These are phyloP conservation scores for Tremella fuciformis DNA, from an alignment of 768 basidiomycete species.

Conservation along the genomic window DNA sequence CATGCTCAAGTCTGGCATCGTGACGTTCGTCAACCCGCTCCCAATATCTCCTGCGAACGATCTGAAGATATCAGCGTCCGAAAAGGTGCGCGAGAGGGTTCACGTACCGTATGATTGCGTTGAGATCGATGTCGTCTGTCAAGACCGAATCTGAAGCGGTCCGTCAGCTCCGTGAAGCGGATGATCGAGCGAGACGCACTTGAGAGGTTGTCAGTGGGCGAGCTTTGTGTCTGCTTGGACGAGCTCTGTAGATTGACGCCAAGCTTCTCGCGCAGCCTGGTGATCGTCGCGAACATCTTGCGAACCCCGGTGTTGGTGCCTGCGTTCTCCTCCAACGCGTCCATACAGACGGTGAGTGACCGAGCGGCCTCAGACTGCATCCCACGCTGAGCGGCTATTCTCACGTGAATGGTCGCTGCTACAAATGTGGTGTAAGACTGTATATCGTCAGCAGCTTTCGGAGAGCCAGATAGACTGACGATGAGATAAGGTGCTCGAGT, in stretches of 20 bases:
- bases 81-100: too few relatives aligned
- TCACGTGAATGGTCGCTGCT: conserved; percentile 35
- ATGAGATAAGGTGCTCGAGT: conserved; percentile 31
- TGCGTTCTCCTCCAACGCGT: conserved; percentile 25
- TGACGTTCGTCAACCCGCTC: too few relatives aligned
- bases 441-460: conserved; percentile 1
- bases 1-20: too few relatives aligned
- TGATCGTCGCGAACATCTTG: conserved; percentile 24
- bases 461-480: conserved; percentile 1
- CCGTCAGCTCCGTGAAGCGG: too few relatives aligned
- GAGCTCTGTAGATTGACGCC: conserved; percentile 7
- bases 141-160: too few relatives aligned
- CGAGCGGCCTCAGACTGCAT: conserved; percentile 11
- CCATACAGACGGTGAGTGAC: conserved; percentile 24
- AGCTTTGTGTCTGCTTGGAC: too few relatives aligned
- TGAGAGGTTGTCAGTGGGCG: too few relatives aligned
- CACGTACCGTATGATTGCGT: too few relatives aligned
- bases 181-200: too few relatives aligned
- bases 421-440: conserved; percentile 33
- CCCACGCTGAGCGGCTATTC: conserved; percentile 20
- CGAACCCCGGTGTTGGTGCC: conserved; percentile 25
- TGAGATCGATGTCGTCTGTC: too few relatives aligned
- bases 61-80: too few relatives aligned
- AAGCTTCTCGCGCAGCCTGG: conserved; percentile 19
- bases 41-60: too few relatives aligned